Percentiles rank a stretch among this genome's conserved stretches.
Evolutionary conservation across 352 stramenopile species (phyloP).

Genomic region (Aphanomyces euteiches): DNA sequence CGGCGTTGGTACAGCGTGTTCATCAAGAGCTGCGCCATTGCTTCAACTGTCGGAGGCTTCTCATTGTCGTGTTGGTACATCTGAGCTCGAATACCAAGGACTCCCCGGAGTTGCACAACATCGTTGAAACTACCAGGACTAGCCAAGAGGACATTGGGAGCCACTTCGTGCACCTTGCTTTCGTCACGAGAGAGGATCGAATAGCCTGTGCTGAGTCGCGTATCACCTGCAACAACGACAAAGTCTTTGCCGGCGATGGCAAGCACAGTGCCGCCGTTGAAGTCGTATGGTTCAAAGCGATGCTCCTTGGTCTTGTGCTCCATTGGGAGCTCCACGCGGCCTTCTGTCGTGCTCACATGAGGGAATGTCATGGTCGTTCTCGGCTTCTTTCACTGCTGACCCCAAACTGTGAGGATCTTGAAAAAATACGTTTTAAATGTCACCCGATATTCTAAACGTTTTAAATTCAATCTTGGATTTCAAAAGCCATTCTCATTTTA

Average conservation of each 20-base stretch:
- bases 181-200: conserved; percentile 95
- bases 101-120: conserved; percentile 77
- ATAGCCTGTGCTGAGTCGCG: conserved; percentile 95
- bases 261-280: conserved; percentile 82
- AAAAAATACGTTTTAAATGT: conserved; percentile 5
- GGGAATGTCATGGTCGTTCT: conserved; percentile 13
- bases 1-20: conserved; percentile 97
- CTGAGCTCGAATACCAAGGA: conserved; percentile 73
- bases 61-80: conserved; percentile 96
- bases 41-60: conserved; percentile 87
- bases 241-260: conserved; percentile 95
- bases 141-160: conserved; percentile 63
- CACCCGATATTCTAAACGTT: background rate
- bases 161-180: conserved; percentile 85
- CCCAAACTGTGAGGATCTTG: conserved; percentile 20
- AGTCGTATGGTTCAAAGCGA: conserved; percentile 82
- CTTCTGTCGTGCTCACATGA: conserved; percentile 9
- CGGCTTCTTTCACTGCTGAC: conserved; percentile 21
- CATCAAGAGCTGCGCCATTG: conserved; percentile 94
- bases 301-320: conserved; percentile 19
- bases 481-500: too few species aligned
- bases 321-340: conserved; percentile 11
- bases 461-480: background rate
- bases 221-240: conserved; percentile 95
- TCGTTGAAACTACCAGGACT: conserved; percentile 83